Evolutionary conservation across 2,329 filamentous ascomycete genomes (phyloP), one percentile per base, ranked within the genome.

Genomic region (Venturia oleaginea): DNA sequence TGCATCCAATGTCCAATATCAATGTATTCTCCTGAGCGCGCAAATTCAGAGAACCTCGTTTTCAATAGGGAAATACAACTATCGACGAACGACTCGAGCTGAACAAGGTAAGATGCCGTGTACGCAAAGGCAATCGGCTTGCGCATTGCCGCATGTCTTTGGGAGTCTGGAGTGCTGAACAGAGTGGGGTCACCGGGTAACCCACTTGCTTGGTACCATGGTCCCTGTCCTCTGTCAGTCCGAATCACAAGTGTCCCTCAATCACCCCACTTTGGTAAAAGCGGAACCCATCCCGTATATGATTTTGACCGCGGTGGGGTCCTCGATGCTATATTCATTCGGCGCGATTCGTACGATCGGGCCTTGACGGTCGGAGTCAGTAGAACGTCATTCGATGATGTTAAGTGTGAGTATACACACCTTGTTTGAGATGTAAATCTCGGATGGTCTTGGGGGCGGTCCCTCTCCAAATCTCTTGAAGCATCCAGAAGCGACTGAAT

Each of bases 71-170:
- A 73, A 1, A 75, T 73, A 65, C 79, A 82, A 6, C 78, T 72
- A 67, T 84, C 76, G 7, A 82, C 80, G 64, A 79, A 81, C 0
- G 72, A 69, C 68, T 84, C 81, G 63, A 82, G 83, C 48, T 74
- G 72, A 1, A 82, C 71, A 3, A 83, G 68, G 5, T 77, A 77
- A 34, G 74, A 78, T 77, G 83, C 80, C 10, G 76, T 77, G 66
- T 81, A 83, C 1, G 79, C 69, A 3, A 72, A 70, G 13, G 80
- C 75, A 65, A 80, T 79, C 30, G 75, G 73, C 30, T 78, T 76
- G 15, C 79, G 67, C 40, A 70, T 69, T 13, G 67, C 59, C 66
- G 75, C 72, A 63, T 82, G 79, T 7, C 71, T 68, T 40, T 72
- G 72, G 2, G 75, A 69, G 67, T 78, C 67, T 22, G 70, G 68